phyloP scores from a whole-genome alignment of 345 rosid genomes.

The Brassica nigra region DNA sequence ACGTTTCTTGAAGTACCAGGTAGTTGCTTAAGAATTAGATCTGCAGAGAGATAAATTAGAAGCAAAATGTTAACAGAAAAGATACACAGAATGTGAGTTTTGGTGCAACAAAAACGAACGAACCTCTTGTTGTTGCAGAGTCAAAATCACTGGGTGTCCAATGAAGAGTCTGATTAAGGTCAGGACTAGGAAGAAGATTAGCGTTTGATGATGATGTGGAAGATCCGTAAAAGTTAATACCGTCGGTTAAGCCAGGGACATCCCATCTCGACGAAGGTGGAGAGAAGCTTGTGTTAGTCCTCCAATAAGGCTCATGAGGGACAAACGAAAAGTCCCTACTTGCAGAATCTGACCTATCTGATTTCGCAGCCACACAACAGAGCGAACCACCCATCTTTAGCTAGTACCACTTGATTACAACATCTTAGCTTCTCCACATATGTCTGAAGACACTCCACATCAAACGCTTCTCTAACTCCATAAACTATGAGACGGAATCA shows the following conservation, averaged over 20 bases:
- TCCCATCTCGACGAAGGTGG: constrained; percentile 67
- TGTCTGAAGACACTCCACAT: background rate
- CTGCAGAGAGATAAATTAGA: constrained; percentile 37
- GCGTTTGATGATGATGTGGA: constrained; percentile 56
- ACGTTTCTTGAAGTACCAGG: constrained; percentile 48
- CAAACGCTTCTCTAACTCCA: constrained; percentile 18
- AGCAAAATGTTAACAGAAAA: background rate
- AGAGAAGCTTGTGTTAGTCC: constrained; percentile 80
- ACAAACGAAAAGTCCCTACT: constrained; percentile 54
- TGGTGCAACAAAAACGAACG: constrained; percentile 18
- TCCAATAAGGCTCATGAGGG: constrained; percentile 69
- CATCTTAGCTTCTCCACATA: background rate
- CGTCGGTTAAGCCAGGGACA: constrained; percentile 64
- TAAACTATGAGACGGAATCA: constrained; percentile 15
- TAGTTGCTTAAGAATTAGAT: constrained; percentile 37
- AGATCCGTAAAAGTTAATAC: constrained; percentile 51
- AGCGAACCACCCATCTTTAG: constrained; percentile 76
- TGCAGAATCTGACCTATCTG: constrained; percentile 71
- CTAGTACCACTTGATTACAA: background rate
- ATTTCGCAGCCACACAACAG: constrained; percentile 94
- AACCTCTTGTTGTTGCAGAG: constrained; percentile 52
- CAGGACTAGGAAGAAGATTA: constrained; percentile 56
- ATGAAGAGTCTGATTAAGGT: constrained; percentile 54
- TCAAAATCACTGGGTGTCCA: constrained; percentile 70
- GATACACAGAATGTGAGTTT: background rate